Conservation (phyloP, 2,329 filamentous ascomycete genomes). For the Colletotrichum sp. region DNA sequence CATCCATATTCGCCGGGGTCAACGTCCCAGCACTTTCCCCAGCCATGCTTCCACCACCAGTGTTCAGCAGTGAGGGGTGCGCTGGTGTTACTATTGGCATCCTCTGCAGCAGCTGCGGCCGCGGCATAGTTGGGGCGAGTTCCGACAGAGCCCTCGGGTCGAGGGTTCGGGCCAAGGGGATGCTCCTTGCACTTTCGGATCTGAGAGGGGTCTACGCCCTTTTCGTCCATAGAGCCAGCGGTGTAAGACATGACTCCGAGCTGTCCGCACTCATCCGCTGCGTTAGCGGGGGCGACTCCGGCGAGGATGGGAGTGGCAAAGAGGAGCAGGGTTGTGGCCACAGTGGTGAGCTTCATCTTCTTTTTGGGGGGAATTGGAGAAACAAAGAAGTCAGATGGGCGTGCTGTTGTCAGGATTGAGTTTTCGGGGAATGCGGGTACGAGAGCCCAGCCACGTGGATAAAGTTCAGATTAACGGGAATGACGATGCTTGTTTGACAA, state of each 20-base stretch:
- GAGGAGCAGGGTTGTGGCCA: neutral
- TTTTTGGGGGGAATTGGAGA: neutral
- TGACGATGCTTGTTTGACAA: neutral
- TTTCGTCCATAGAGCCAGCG: neutral
- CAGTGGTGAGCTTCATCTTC: neutral
- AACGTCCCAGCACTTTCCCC: neutral
- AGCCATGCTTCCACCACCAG: neutral
- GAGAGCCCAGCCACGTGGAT: neutral
- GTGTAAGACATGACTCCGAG: neutral
- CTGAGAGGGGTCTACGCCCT: neutral
- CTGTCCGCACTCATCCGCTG: slow-evolving; percentile 1
- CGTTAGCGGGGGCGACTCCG: neutral
- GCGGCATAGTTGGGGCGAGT: neutral
- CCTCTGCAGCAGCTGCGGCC: neutral
- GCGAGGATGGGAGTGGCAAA: neutral
- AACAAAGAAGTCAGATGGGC: neutral
- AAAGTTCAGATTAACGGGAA: neutral
- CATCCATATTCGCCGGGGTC: neutral
- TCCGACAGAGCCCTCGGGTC: neutral
- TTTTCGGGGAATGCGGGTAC: neutral
- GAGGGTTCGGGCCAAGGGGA: neutral
- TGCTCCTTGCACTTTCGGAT: slow-evolving; percentile 3
- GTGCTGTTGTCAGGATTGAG: neutral
- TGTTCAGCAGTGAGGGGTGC: neutral
- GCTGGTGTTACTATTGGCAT: neutral